Percentiles rank a stretch among this genome's conserved stretches.
Evolutionary conservation across 225 moss, liverwort and hornwort genomes (phyloP).

Genomic region (Takakia lepidozioides): DNA sequence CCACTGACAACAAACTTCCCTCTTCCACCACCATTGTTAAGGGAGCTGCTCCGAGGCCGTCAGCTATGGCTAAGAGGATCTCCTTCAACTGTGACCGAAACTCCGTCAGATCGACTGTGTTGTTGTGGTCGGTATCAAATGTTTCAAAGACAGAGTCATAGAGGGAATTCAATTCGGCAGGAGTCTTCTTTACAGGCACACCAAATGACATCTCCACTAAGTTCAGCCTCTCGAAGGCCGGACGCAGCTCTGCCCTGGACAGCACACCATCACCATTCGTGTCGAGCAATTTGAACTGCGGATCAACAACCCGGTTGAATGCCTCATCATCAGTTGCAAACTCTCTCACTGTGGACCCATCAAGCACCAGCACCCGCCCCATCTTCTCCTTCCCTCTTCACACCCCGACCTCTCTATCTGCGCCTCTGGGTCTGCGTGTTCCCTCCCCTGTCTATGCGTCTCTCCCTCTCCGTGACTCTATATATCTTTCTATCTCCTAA

Average conservation of each 20-base stretch:
- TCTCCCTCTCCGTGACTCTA: too few species aligned
- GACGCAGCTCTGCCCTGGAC: constrained; percentile 51
- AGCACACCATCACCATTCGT: constrained; percentile 56
- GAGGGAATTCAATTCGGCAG: constrained; percentile 49
- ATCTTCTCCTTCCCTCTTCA: constrained; percentile 6
- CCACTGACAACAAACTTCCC: constrained; percentile 38
- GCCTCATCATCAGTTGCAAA: constrained; percentile 54
- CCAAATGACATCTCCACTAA: constrained; percentile 65
- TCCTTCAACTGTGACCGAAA: constrained; percentile 60
- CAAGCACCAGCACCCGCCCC: constrained; percentile 48
- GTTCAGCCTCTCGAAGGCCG: constrained; percentile 65
- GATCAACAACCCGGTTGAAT: constrained; percentile 45
- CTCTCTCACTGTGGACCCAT: constrained; percentile 55
- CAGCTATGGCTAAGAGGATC: constrained; percentile 63
- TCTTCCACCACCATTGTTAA: constrained; percentile 53
- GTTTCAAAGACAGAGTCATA: constrained; percentile 69
- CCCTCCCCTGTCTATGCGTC: too few species aligned
- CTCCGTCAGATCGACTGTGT: constrained; percentile 55
- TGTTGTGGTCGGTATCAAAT: constrained; percentile 63
- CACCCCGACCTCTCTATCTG: too few species aligned
- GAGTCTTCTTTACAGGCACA: constrained; percentile 48
- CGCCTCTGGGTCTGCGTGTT: too few species aligned
- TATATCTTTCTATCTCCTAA: too few species aligned
- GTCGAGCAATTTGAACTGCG: constrained; percentile 51
- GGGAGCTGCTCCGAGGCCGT: constrained; percentile 59